phyloP scores from a whole-genome alignment of 2,329 filamentous ascomycete genomes.

The Paecilomyces niveus region DNA sequence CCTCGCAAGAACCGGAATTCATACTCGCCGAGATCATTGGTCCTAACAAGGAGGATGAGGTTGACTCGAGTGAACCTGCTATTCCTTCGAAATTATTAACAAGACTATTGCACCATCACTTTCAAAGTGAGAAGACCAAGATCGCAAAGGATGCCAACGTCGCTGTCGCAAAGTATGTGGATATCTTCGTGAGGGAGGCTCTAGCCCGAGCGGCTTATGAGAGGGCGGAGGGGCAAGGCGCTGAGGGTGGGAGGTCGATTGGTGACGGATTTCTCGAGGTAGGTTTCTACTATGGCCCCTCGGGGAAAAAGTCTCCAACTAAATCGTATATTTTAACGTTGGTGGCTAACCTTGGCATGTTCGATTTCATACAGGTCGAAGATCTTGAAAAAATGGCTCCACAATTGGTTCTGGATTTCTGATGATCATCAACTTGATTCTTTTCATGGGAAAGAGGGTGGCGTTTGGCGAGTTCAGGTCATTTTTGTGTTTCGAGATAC shows the following conservation, averaged over 20 bases:
- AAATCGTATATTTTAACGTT: background rate
- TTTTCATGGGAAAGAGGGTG: background rate
- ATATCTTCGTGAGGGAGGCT: conserved; percentile 84
- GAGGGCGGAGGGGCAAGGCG: conserved; percentile 44
- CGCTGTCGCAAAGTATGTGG: conserved; percentile 76
- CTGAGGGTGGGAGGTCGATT: conserved; percentile 25
- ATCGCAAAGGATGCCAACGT: conserved; percentile 71
- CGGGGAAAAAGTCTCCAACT: background rate
- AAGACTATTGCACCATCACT: conserved; percentile 70
- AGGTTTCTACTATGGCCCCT: conserved; percentile 21
- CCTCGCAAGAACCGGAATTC: conserved; percentile 37
- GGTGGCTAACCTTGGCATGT: background rate
- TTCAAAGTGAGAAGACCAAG: conserved; percentile 61
- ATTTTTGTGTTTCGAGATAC: background rate
- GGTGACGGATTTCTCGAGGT: conserved; percentile 65
- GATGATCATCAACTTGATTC: background rate
- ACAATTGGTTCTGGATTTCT: background rate
- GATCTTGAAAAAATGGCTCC: background rate
- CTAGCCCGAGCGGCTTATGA: conserved; percentile 71
- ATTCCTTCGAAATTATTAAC: conserved; percentile 71
- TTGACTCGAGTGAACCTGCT: conserved; percentile 30
- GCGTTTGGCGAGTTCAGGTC: background rate
- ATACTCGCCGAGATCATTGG: conserved; percentile 41
- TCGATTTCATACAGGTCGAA: background rate
- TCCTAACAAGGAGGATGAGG: conserved; percentile 16